Evolutionary conservation across 108 stramenopile species (phyloP), one percentile per base, ranked within the genome.

Genomic region (Pseudonitzschia delicatissima): DNA sequence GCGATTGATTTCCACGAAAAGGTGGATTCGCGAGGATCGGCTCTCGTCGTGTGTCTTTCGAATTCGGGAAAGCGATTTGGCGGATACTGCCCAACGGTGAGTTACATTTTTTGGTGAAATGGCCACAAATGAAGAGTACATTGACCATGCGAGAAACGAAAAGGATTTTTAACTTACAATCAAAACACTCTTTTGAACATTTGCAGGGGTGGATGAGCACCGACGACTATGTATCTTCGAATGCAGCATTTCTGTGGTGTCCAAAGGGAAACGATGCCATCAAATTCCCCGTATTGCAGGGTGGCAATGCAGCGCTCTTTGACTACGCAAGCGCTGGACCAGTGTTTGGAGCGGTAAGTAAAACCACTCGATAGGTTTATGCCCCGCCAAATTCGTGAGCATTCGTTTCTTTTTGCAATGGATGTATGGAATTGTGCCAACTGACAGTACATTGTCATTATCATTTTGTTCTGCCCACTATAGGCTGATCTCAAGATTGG

Each of bases 321-420:
- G 91, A 92, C 32, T 90, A 80, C 65, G 91, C 91, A 0, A 87
- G 86, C 5, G 76, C 76, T 15, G 91, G 91, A 17, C 91, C 91
- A 9, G 62, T 67, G 13, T 92, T 92, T 80, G 91, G 91, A 32
- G 74, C 86, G 7, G 71, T 55, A 55, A n/a, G 53, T 55, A 3
- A 55, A 53, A 53, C 0, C n/a, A n/a, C n/a, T n/a, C n/a, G n/a
- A n/a, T n/a, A n/a, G n/a, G n/a, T n/a, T n/a, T n/a, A n/a, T n/a
- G n/a, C n/a, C n/a, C n/a, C n/a, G n/a, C n/a, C n/a, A n/a, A n/a
- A n/a, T n/a, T n/a, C n/a, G n/a, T n/a, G n/a, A n/a, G n/a, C n/a
- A n/a, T n/a, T n/a, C n/a, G n/a, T 2, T 48, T 48, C 23, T 48
- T 6, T 23, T 23, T 48, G 47, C 17, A 23, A 2, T 48, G 47